These are phyloP conservation scores for Lactifluus hygrophoroides DNA, from an alignment of 768 basidiomycete species.

Conservation along the genomic window DNA sequence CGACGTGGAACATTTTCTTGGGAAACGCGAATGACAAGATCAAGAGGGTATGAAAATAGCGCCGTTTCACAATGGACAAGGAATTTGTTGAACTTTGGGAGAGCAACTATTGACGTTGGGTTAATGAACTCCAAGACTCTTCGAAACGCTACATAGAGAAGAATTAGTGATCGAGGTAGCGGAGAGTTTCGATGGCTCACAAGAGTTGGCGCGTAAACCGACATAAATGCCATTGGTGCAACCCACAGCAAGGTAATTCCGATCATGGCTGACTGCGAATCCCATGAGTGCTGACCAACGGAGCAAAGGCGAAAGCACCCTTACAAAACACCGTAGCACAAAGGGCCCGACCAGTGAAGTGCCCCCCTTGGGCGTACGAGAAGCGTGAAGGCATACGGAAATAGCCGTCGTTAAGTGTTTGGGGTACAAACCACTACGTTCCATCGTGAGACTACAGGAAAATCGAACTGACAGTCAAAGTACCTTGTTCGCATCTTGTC, in stretches of 20 bases:
- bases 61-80: slow-evolving; percentile 52
- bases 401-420: slow-evolving; percentile 48
- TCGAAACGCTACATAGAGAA: slow-evolving; percentile 40
- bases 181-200: slow-evolving; percentile 32
- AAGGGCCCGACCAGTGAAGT: slow-evolving; percentile 49
- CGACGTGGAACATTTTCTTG: slow-evolving; percentile 39
- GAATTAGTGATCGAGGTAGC: not conserved
- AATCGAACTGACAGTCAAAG: slow-evolving; percentile 12
- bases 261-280: slow-evolving; percentile 38
- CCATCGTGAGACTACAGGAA: not conserved
- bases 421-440: slow-evolving; percentile 57
- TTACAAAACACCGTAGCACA: slow-evolving; percentile 58
- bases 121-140: slow-evolving; percentile 45
- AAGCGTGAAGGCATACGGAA: slow-evolving; percentile 42
- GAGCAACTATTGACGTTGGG: slow-evolving; percentile 46
- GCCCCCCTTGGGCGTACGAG: slow-evolving; percentile 24
- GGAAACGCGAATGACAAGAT: slow-evolving; percentile 54
- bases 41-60: slow-evolving; percentile 61
- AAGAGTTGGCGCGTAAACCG: slow-evolving; percentile 43
- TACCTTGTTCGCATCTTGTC: slow-evolving; percentile 70
- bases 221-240: slow-evolving; percentile 66
- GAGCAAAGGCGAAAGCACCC: slow-evolving; percentile 21
- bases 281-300: slow-evolving; percentile 3
- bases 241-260: slow-evolving; percentile 54
- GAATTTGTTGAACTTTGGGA: slow-evolving; percentile 57